A percentile compares a stretch with the other conserved stretches of the same genome.
Evolutionary conservation across 2,329 filamentous ascomycete species (phyloP).

Genomic region (Zasmidium cellare): DNA sequence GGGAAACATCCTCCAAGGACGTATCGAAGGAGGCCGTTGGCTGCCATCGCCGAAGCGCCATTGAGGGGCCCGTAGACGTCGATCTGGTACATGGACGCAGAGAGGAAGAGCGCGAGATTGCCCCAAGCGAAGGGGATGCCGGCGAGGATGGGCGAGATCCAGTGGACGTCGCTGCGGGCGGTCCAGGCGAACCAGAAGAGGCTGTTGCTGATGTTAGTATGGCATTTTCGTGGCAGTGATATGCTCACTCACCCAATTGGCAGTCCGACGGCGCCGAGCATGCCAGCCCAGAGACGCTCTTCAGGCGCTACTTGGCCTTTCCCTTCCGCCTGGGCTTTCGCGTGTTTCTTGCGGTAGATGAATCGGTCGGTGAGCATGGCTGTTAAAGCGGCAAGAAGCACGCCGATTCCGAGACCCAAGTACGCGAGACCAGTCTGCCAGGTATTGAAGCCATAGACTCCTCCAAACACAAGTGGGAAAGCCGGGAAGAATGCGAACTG

Average conservation of each 20-base stretch:
- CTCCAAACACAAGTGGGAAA: constrained; percentile 55
- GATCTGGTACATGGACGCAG: constrained; percentile 46
- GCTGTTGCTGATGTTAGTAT: constrained; percentile 11
- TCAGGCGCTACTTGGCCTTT: constrained; percentile 32
- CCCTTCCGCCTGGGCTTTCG: constrained; percentile 30
- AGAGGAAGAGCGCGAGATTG: constrained; percentile 37
- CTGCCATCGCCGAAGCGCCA: constrained; percentile 60
- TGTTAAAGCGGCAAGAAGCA: constrained; percentile 56
- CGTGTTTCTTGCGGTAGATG: constrained; percentile 38
- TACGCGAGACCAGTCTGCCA: constrained; percentile 79
- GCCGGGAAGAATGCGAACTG: constrained; percentile 36
- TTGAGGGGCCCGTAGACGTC: constrained; percentile 57
- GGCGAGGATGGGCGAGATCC: constrained; percentile 39
- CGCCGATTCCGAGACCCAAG: constrained; percentile 67
- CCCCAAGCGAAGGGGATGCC: constrained; percentile 33
- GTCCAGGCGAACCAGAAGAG: constrained; percentile 45
- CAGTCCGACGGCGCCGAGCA: constrained; percentile 37
- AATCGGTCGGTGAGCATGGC: constrained; percentile 37
- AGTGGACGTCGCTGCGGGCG: constrained; percentile 36
- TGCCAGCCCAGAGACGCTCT: constrained; percentile 36
- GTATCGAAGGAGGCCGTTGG: constrained; percentile 52
- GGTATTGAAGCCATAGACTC: constrained; percentile 71
- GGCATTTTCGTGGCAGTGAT: neutral
- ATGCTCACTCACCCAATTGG: constrained; percentile 30
- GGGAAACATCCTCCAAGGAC: constrained; percentile 17